Percentiles rank a stretch among this genome's conserved stretches.
Conservation (phyloP, 495 filamentous ascomycete species). For the Daldinia bambusicola region DNA sequence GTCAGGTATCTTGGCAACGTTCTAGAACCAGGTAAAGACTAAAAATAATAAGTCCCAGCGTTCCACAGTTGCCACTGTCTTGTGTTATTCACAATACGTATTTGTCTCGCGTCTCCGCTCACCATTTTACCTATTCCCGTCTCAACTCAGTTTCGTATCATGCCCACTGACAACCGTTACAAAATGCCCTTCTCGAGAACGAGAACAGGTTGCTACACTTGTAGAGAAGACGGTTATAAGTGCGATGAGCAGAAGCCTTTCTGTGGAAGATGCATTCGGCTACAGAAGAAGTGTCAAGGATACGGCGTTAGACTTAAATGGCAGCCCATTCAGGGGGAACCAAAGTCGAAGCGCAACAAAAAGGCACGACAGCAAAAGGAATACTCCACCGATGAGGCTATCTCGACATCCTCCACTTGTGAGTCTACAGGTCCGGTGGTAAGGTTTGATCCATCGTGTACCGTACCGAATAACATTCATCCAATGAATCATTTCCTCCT, state of each 20-base stretch:
- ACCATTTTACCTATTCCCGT: neutral
- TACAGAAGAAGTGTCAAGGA: constrained; percentile 44
- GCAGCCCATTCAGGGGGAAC: constrained; percentile 27
- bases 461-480: constrained; percentile 29
- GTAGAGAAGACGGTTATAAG: constrained; percentile 49
- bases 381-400: neutral
- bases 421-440: neutral
- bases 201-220: constrained; percentile 47
- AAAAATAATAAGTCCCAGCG: too few species aligned
- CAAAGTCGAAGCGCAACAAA: constrained; percentile 27
- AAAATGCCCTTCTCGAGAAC: constrained; percentile 46
- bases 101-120: constrained; percentile 9
- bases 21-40: too few species aligned
- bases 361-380: constrained; percentile 21
- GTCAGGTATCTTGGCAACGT: too few species aligned
- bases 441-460: constrained; percentile 23
- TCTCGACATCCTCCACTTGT: neutral
- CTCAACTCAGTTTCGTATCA: constrained; percentile 7
- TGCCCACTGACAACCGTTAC: neutral
- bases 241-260: constrained; percentile 48
- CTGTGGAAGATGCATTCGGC: constrained; percentile 45
- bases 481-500: constrained; percentile 40
- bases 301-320: constrained; percentile 47
- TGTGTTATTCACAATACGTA: neutral
- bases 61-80: too few species aligned